Base-by-base conservation (phyloP, 305 asterid genomes). In the Caryopteris hybrid region DNA sequence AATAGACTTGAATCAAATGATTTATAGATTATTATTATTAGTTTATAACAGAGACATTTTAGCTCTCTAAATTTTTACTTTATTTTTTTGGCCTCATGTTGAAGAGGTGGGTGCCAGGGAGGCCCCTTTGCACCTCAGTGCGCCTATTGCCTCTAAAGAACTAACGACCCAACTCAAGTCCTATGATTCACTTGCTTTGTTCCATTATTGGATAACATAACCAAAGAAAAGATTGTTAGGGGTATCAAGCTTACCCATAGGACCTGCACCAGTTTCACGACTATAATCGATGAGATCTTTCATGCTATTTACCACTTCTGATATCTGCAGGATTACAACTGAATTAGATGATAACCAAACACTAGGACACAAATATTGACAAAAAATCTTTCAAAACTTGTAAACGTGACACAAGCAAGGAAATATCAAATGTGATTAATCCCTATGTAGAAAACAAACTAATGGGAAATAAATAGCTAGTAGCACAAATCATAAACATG, bases 231-330 rank as follows among this genome's bases (percentile, higher is more conserved):
- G 70, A 54, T 34, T 43, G 66, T 18, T 9, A 27, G 41, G 54
- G 12, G 23, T 1, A 39, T 25, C n/a, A 39, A 76, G 70, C 91
- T 78, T 84, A 89, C 95, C 96, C 95, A 88, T 86, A 53, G 96
- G 96, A 78, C 96, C 93, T 13, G 85, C 59, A 53, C 85, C 78
- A 68, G 88, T 88, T 69, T 84, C 93, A 31, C 90, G 80, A 83
- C 95, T 87, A 64, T 84, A 90, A 61, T 90, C 91, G 20, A 90
- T 90, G 71, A 90, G 88, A 81, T 87, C 95, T 79, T 87, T 90
- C 96, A 90, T 90, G 86, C 96, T 90, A 74, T 90, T 90, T 61
- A 90, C 95, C 75, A 90, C 96, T 78, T 90, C 95, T 14, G 96
- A 90, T 75, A 90, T 88, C 96, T 90, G 88, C 86, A 79, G 66